Percentiles rank a stretch among this genome's conserved stretches.
Evolutionary conservation across 2,329 filamentous ascomycete genomes (phyloP).

Genomic region (Davidsoniella neocaledoniae): DNA sequence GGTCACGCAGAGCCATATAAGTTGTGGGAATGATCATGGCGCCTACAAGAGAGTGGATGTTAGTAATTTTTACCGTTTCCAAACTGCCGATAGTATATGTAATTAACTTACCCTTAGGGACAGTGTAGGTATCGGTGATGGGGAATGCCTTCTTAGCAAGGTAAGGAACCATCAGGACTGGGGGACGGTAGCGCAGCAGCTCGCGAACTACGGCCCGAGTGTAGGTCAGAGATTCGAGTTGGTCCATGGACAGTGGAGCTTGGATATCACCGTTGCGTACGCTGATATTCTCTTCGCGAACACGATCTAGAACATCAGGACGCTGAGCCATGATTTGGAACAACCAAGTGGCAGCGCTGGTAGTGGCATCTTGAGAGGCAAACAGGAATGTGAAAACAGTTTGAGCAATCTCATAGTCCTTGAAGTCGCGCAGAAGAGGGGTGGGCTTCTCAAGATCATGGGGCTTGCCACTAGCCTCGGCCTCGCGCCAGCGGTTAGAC

Average conservation of each 20-base stretch:
- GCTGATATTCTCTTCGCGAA: conserved; percentile 77
- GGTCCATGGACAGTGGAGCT: conserved; percentile 58
- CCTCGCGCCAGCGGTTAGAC: conserved; percentile 65
- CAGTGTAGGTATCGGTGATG: conserved; percentile 73
- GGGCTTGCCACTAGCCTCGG: conserved; percentile 52
- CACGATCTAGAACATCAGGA: conserved; percentile 76
- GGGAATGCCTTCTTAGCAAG: conserved; percentile 90
- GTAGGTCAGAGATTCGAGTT: conserved; percentile 77
- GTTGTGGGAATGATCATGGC: conserved; percentile 90
- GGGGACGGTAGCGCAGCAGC: conserved; percentile 82
- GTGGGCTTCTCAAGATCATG: conserved; percentile 64
- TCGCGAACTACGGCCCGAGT: conserved; percentile 86
- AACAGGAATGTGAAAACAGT: conserved; percentile 95
- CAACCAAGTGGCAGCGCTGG: conserved; percentile 82
- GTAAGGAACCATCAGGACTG: conserved; percentile 95
- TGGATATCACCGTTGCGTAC: conserved; percentile 59
- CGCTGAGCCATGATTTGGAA: conserved; percentile 90
- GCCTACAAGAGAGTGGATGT: conserved; percentile 26
- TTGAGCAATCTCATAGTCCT: conserved; percentile 79
- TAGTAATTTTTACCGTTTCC: conserved; percentile 2
- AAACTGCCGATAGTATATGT: not conserved
- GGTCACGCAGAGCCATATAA: conserved; percentile 80
- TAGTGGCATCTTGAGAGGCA: conserved; percentile 92
- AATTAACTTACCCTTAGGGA: conserved; percentile 53
- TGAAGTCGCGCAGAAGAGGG: conserved; percentile 70